Conservation (phyloP, 2,329 filamentous ascomycete species). For the Diaporthe citri region DNA sequence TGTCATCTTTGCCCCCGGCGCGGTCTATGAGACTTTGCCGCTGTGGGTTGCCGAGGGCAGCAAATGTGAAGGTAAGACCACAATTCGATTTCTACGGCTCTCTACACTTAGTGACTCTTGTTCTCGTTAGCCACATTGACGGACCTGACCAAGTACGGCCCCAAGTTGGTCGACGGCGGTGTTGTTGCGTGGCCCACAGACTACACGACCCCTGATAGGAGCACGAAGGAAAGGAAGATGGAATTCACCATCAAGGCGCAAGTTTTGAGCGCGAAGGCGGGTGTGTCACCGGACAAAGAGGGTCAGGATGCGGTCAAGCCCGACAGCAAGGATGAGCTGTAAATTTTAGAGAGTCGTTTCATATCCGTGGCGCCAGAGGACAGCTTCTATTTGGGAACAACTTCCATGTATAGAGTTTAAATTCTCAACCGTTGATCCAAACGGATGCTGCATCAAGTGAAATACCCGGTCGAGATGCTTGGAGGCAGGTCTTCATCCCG, state of each 20-base stretch:
- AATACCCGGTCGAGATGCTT: conserved; percentile 47
- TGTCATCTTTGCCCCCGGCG: conserved; percentile 66
- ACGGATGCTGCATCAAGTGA: conserved; percentile 10
- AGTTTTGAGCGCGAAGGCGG: conserved; percentile 48
- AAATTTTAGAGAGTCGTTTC: background rate
- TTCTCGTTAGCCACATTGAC: conserved; percentile 44
- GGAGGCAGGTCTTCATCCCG: conserved; percentile 63
- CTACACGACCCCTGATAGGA: conserved; percentile 48
- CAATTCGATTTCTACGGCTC: background rate
- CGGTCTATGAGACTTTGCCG: conserved; percentile 62
- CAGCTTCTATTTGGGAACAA: background rate
- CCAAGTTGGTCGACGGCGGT: conserved; percentile 44
- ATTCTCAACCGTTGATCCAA: too few relatives aligned
- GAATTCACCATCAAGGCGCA: conserved; percentile 53
- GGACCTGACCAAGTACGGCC: conserved; percentile 47
- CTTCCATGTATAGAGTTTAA: background rate
- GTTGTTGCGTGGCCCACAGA: conserved; percentile 48
- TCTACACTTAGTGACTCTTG: background rate
- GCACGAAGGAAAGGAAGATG: conserved; percentile 46
- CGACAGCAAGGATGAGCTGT: conserved; percentile 38
- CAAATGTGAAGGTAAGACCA: conserved; percentile 55
- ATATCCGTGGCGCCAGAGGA: background rate
- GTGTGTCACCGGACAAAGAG: conserved; percentile 1
- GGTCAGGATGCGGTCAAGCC: conserved; percentile 25
- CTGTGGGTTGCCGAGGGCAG: conserved; percentile 61